A percentile compares a stretch with the other conserved stretches of the same genome.
These are phyloP conservation scores for Claviceps africana DNA, from an alignment of 2,329 filamentous ascomycete species.

Conservation along the genomic window DNA sequence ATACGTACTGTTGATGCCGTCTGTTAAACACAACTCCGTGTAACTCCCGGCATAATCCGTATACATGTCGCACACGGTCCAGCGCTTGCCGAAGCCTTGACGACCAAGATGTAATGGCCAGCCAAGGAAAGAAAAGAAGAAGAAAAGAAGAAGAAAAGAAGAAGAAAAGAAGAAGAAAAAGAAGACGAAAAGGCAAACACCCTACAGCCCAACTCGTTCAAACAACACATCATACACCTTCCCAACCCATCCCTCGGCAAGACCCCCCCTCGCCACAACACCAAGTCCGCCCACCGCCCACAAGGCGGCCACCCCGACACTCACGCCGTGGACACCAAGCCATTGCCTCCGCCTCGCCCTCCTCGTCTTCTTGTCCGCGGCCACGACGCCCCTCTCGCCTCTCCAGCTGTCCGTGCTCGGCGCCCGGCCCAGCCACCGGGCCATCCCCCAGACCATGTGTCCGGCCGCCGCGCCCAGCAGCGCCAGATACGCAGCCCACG, in stretches of 20 bases:
- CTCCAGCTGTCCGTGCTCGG: slow-evolving; percentile 38
- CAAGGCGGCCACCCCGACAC: slow-evolving; percentile 41
- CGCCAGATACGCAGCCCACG: slow-evolving; percentile 55
- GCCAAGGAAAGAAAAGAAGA: no score
- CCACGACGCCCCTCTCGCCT: slow-evolving; percentile 25
- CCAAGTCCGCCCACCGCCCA: slow-evolving; percentile 76
- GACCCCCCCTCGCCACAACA: slow-evolving; percentile 58
- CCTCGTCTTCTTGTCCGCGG: slow-evolving; percentile 35
- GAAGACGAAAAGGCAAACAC: background rate
- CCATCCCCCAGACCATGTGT: slow-evolving; percentile 74
- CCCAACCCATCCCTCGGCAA: slow-evolving; percentile 63
- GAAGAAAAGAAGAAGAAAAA: background rate
- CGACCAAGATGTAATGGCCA: no score
- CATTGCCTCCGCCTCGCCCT: slow-evolving; percentile 49
- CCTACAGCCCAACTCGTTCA: slow-evolving; percentile 17
- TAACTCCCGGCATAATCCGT: no score
- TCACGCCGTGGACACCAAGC: slow-evolving; percentile 56
- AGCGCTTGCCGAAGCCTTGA: no score
- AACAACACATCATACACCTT: slow-evolving; percentile 62
- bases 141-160: background rate
- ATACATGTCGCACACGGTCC: no score
- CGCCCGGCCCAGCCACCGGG: slow-evolving; percentile 61
- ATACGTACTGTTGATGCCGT: no score
- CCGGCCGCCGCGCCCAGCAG: slow-evolving; percentile 55
- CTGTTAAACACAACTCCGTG: background rate